Percentiles rank a stretch among this genome's conserved stretches.
These are phyloP conservation scores for Tilletia indica DNA, from an alignment of 1,284 basidiomycete species.

Conservation along the genomic window DNA sequence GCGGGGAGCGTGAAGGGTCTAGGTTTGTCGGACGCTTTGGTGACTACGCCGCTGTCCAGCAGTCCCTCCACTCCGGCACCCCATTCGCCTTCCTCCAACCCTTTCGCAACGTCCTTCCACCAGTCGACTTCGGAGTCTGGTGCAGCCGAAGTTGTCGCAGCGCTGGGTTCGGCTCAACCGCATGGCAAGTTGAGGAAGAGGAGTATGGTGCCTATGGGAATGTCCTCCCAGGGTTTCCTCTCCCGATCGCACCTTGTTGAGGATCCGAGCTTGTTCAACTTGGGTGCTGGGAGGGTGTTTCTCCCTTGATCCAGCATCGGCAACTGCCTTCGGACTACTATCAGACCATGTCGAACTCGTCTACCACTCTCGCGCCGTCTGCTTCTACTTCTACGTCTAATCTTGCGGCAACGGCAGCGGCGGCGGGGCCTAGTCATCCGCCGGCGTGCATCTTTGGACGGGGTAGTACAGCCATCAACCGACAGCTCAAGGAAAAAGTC, in stretches of 20 bases:
- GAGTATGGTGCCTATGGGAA: slow-evolving; percentile 14
- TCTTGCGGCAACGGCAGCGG: not conserved
- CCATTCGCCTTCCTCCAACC: not conserved
- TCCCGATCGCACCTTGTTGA: not conserved
- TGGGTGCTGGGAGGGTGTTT: not conserved
- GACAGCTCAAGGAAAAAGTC: slow-evolving; percentile 51
- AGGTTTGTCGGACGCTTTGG: not conserved
- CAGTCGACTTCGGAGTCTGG: not conserved
- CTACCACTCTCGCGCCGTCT: not conserved
- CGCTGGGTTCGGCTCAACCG: too few species aligned
- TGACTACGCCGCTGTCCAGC: slow-evolving; percentile 7
- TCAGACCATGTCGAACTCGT: not conserved
- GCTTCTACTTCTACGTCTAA: not conserved
- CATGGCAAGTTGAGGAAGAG: not conserved
- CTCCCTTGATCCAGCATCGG: not conserved
- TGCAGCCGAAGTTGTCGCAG: not conserved
- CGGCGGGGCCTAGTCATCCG: not conserved
- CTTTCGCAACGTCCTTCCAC: not conserved
- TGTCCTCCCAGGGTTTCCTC: not conserved
- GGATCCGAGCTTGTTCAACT: not conserved
- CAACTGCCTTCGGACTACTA: not conserved
- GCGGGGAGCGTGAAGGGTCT: not conserved
- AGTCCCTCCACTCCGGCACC: slow-evolving; percentile 3
- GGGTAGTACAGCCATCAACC: slow-evolving; percentile 53
- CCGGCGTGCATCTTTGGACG: slow-evolving; percentile 36